A percentile compares a stretch with the other conserved stretches of the same genome.
These are phyloP conservation scores for Populus hybrid DNA, from an alignment of 441 rosid genomes.

Conservation along the genomic window DNA sequence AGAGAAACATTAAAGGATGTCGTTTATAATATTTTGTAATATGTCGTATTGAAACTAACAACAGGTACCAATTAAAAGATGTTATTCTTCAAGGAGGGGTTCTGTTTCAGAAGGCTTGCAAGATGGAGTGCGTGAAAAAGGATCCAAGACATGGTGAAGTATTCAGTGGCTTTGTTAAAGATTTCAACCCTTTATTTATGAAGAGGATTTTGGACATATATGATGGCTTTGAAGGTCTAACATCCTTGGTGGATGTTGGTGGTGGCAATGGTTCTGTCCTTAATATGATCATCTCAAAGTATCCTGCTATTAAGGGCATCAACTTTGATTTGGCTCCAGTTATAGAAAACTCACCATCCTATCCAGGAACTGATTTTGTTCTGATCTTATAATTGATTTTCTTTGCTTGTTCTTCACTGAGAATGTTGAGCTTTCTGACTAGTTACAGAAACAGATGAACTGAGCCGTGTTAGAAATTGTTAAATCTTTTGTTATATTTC, in stretches of 20 bases:
- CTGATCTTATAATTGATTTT: no score
- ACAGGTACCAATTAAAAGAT: background rate
- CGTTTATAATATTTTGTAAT: background rate
- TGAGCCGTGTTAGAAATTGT: no score
- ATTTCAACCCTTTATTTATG: slow-evolving; percentile 34
- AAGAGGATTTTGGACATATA: slow-evolving; percentile 32
- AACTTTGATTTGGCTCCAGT: slow-evolving; percentile 44
- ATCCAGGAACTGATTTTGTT: slow-evolving; percentile 28
- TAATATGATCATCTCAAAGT: slow-evolving; percentile 25
- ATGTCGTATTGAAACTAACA: background rate
- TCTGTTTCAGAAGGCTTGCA: background rate
- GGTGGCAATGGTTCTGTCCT: slow-evolving; percentile 49
- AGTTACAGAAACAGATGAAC: no score
- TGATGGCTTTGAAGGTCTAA: slow-evolving; percentile 41
- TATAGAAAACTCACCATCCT: slow-evolving; percentile 26
- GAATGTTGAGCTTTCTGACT: no score
- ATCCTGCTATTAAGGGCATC: slow-evolving; percentile 37
- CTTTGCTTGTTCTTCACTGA: no score
- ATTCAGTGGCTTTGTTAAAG: slow-evolving; percentile 31
- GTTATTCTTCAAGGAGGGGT: background rate
- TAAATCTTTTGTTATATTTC: no score
- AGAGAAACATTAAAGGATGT: no score
- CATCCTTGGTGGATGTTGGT: slow-evolving; percentile 47
- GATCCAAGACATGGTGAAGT: slow-evolving; percentile 32
- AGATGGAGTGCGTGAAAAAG: no score